Evolutionary conservation across 495 filamentous ascomycete species (phyloP), one percentile per base, ranked within the genome.

Genomic region (Podospora conica): DNA sequence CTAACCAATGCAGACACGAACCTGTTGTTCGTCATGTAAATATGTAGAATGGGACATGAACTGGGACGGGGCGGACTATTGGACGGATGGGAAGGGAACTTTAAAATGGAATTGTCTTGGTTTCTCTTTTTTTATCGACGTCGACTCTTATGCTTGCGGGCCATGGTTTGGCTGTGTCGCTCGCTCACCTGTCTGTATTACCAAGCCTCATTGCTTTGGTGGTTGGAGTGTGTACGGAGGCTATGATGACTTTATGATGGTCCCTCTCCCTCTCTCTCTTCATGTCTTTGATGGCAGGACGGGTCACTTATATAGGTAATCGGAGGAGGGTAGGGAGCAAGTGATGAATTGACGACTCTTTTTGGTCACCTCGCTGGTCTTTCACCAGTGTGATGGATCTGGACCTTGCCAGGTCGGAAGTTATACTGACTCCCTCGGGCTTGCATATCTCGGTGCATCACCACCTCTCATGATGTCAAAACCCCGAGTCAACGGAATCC

Each of bases 1-100:
- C 69, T 69, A 65, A 69, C 61, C 55, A 40, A 56, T 29, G 55
- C 70, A 83, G 81, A 83, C 75, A 83, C 81, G 68, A 82, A 82
- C 69, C 59, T 83, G 24, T 66, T 82, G 65, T 83, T 83, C 69
- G 80, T 83, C 63, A 81, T 83, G 81, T 83, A 76, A 76, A 56
- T 67, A 63, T 33, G 40, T 48, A 48, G 48, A 12, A 53, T 61
- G 60, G 33, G 60, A 54, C 33, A 24, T 48, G 25, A 48, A 12
- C 25, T 61, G 60, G 33, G 60, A 54, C 33, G 60, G 55, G 22
- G 11, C 2, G 55, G 25, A 2, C 55, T 57, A 7, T 57, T 0
- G 55, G 22, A 57, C 25, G 12, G 22, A 57, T 57, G 12, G 25
- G 22, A 23, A 27, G 22, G 55, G 12, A 57, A 24, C 11, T 57